Base-by-base conservation (phyloP, 208 protist species). In the Tritrichomonas musculus region DNA sequence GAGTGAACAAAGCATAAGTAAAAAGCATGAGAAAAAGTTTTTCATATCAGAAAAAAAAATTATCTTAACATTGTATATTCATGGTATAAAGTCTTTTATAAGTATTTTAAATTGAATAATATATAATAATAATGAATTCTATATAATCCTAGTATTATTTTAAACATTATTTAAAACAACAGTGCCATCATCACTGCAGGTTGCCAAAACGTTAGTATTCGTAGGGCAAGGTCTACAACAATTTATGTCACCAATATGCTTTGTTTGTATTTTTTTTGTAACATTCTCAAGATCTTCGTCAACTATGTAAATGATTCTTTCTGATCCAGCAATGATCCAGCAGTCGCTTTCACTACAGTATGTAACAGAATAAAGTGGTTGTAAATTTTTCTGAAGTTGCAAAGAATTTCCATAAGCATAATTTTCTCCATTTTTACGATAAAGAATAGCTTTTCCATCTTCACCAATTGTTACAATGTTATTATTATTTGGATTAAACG, bases 221-320 rank as follows among this genome's bases (percentile, higher is more conserved):
- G 8, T 49, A 22, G 77, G 77, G 2, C 44, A 47, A 13, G 77
- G 25, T 0, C 17, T 14, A 20, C 20, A n/a, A 47, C 77, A 88
- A 27, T 88, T 88, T 20, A 88, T 88, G n/a, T 88, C 77, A 20
- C 77, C 77, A 17, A 88, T 88, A 0, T 88, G 77, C 27, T 49
- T 1, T n/a, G 47, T 88, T 36, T 44, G 17, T 39, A 88, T 39
- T 57, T 13, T 39, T 33, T 27, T 25, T 1, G 22, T 39, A 50
- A 88, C 17, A 39, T 88, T 88, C 27, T 25, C 25, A 20, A 53
- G 36, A 39, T 88, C 47, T n/a, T 53, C 25, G 17, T 44, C 77
- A 88, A 88, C 47, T 39, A 88, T 14, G 41, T 53, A 88, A 57
- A 88, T 53, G 1, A 53, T 88, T 60, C 41, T 53, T 39, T 88